phyloP scores from a whole-genome alignment of 2,329 filamentous ascomycete genomes.

The Diaporthe nobilis region DNA sequence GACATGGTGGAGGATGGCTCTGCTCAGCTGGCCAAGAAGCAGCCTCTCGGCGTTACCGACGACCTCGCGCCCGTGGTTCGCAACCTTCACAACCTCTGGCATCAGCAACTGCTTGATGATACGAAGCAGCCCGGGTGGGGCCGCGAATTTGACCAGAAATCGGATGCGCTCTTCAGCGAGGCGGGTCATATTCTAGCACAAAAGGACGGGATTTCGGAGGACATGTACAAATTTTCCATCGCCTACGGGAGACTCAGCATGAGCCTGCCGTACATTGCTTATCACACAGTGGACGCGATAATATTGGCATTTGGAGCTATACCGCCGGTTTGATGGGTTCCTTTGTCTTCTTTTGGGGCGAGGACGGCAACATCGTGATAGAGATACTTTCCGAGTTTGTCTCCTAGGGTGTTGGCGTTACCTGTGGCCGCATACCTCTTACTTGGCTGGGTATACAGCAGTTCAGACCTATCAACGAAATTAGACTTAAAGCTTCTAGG shows the following conservation, averaged over 20 bases:
- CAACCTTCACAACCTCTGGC: constrained; percentile 23
- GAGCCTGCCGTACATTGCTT: constrained; percentile 32
- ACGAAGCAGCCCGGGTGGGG: constrained; percentile 32
- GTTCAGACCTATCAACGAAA: too few relatives aligned
- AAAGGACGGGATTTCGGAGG: constrained; percentile 11
- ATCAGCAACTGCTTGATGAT: constrained; percentile 28
- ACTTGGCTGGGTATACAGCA: too few relatives aligned
- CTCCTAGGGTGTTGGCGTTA: too few relatives aligned
- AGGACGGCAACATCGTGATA: too few relatives aligned
- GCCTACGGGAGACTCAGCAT: constrained; percentile 33
- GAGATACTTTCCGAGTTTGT: too few relatives aligned
- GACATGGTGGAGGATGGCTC: constrained; percentile 34
- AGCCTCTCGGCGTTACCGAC: constrained; percentile 27
- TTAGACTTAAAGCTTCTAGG: too few relatives aligned
- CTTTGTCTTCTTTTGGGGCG: too few relatives aligned
- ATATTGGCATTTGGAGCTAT: constrained; percentile 30
- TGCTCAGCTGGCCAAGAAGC: constrained; percentile 22
- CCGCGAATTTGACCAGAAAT: constrained; percentile 9
- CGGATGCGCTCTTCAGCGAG: constrained; percentile 20
- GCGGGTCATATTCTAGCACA: constrained; percentile 7
- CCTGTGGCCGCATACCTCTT: too few relatives aligned
- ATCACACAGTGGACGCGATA: constrained; percentile 33
- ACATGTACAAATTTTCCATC: constrained; percentile 28
- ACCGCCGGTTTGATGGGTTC: background rate
- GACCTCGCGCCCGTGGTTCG: constrained; percentile 24